These are phyloP conservation scores for Ascodesmis nigricans DNA, from an alignment of 495 filamentous ascomycete species.

Conservation along the genomic window DNA sequence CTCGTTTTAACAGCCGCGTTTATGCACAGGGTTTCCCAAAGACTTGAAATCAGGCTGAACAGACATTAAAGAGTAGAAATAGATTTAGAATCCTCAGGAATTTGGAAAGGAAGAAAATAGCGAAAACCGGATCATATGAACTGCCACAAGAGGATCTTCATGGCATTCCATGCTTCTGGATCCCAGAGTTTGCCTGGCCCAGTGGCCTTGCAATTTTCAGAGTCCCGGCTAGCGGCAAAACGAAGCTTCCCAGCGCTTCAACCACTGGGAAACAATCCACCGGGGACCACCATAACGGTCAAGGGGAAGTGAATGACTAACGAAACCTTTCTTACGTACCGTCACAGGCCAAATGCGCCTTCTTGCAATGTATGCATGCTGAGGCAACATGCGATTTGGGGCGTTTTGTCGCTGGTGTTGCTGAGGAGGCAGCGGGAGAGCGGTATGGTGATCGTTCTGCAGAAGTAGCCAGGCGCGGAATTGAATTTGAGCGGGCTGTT, in stretches of 20 bases:
- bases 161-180: neutral
- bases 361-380: conserved; percentile 93
- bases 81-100: neutral
- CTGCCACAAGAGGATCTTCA: neutral
- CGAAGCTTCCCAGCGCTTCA: neutral
- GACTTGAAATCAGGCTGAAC: conserved; percentile 3
- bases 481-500: too few relatives aligned
- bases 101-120: too few relatives aligned
- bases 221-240: neutral
- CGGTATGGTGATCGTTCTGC: too few relatives aligned
- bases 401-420: too few relatives aligned
- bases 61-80: neutral
- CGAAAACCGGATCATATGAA: neutral
- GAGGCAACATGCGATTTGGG: conserved; percentile 92
- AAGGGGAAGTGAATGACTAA: conserved; percentile 22
- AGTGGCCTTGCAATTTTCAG: neutral
- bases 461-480: too few relatives aligned
- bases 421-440: too few relatives aligned
- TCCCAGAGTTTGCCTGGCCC: neutral
- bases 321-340: conserved; percentile 30
- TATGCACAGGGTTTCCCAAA: too few relatives aligned
- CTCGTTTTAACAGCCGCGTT: too few relatives aligned
- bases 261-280: conserved; percentile 7
- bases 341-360: conserved; percentile 71
- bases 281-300: conserved; percentile 3